Conservation (phyloP, 805 yeast genomes). For the Kregervanrija delftensis region DNA sequence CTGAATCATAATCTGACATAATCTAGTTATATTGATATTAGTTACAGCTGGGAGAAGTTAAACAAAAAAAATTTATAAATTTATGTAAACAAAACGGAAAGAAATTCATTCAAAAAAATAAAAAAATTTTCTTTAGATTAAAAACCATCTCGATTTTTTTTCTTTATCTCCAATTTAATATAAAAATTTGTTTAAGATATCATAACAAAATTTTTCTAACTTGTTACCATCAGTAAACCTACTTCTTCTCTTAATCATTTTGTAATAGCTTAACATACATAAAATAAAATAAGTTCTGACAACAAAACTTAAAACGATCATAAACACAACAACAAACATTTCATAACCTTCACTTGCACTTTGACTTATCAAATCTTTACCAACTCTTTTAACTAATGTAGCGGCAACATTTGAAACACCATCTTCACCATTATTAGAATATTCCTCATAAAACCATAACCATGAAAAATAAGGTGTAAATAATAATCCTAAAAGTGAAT, state of each 20-base stretch:
- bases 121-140: too few relatives aligned
- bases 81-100: too few relatives aligned
- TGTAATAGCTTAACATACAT: conserved; percentile 33
- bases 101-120: too few relatives aligned
- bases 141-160: too few relatives aligned
- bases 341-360: conserved; percentile 59
- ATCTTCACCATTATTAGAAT: conserved; percentile 5
- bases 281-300: conserved; percentile 55
- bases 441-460: conserved; percentile 52
- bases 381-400: conserved; percentile 13
- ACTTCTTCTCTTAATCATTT: too few relatives aligned
- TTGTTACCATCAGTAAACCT: too few relatives aligned
- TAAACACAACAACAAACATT: conserved; percentile 46
- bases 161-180: too few relatives aligned
- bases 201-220: too few relatives aligned
- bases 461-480: conserved; percentile 70
- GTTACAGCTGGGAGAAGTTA: too few relatives aligned
- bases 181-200: too few relatives aligned
- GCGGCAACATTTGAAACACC: conserved; percentile 6
- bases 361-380: conserved; percentile 34
- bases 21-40: too few relatives aligned
- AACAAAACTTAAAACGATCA: conserved; percentile 40
- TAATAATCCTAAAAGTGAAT: conserved; percentile 57
- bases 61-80: too few relatives aligned
- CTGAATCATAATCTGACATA: conserved; percentile 5